Conservation (phyloP, 345 rosid species). For the Ceriops tagal region DNA sequence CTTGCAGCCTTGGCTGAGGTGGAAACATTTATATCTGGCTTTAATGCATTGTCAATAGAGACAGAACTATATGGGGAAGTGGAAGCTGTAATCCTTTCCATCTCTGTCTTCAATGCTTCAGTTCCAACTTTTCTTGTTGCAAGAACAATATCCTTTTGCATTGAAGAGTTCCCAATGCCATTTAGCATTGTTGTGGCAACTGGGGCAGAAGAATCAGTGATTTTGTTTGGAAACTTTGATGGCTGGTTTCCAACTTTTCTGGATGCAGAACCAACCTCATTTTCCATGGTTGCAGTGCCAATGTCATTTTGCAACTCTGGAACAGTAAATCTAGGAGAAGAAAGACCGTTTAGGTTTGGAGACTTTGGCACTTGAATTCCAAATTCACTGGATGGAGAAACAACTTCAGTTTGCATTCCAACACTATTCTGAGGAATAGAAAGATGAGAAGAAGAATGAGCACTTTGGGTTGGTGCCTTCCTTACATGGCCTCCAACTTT, state of each 20-base stretch:
- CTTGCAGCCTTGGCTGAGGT: slow-evolving; percentile 32
- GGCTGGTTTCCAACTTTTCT: slow-evolving; percentile 33
- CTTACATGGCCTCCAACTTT: slow-evolving; percentile 17
- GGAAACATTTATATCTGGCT: slow-evolving; percentile 24
- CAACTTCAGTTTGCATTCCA: slow-evolving; percentile 24
- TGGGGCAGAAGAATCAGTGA: slow-evolving; percentile 21
- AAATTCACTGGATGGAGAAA: slow-evolving; percentile 27
- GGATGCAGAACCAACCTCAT: slow-evolving; percentile 27
- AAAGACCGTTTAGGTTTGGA: no score
- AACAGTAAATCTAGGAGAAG: no score
- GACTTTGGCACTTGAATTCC: slow-evolving; percentile 32
- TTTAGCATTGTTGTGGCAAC: slow-evolving; percentile 18
- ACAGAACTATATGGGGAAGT: slow-evolving; percentile 32
- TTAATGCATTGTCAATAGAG: slow-evolving; percentile 25
- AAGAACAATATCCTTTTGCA: slow-evolving; percentile 27
- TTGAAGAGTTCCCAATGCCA: slow-evolving; percentile 16
- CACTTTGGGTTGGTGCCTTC: slow-evolving; percentile 23
- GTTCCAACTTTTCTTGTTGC: slow-evolving; percentile 30
- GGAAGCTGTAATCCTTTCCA: slow-evolving; percentile 26
- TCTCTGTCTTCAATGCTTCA: slow-evolving; percentile 33
- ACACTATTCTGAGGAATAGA: slow-evolving; percentile 24
- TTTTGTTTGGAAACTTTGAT: slow-evolving; percentile 16
- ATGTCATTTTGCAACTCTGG: slow-evolving; percentile 13
- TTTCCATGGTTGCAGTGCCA: slow-evolving; percentile 16
- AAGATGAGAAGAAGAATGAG: slow-evolving; percentile 30